Base-by-base conservation (phyloP, 495 filamentous ascomycete genomes). In the Elasticomyces elasticus region DNA sequence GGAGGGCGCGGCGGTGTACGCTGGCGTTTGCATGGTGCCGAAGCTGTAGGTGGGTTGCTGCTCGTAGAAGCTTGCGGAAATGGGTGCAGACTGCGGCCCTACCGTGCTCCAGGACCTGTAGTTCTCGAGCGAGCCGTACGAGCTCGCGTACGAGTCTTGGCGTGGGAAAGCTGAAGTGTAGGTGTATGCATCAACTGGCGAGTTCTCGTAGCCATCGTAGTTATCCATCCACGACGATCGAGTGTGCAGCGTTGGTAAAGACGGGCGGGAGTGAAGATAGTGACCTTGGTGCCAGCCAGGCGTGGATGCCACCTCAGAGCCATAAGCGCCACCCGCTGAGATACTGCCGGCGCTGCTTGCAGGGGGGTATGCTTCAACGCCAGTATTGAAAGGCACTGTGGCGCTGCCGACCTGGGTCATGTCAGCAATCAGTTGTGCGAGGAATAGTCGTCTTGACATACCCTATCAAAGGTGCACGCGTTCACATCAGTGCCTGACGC, bases 381-480 rank as follows among this genome's bases (percentile, higher is more conserved):
- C 31, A 22, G n/a, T 22, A 11, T 2, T 25, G 25, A 33, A n/a
- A 13, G n/a, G 5, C 10, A 28, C 35, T 13, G 13, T 6, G 7
- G 7, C 46, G 41, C 49, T 59, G 12, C 55, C 55, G 27, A 67
- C 61, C 61, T 68, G 42, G 10, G 28, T 24, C n/a, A 10, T 5
- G 22, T 46, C 19, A 45, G 54, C 19, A 49, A 5, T 24, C 10
- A 5, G 25, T 2, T 30, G 5, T 6, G 17, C 5, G 15, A 11
- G n/a, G n/a, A 23, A 45, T 25, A 10, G 5, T 2, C 24, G 19
- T 51, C 15, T 24, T n/a, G 44, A 53, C 72, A 71, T 79, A 94
- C 89, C 71, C 89, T 78, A 46, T 89, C 69, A 63, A 94, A 95
- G 41, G 82, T 79, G 68, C 89, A 95, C 23, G 72, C 71, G 1